Evolutionary conservation across 2,329 filamentous ascomycete genomes (phyloP).

Genomic region (Calonectria crousiana): DNA sequence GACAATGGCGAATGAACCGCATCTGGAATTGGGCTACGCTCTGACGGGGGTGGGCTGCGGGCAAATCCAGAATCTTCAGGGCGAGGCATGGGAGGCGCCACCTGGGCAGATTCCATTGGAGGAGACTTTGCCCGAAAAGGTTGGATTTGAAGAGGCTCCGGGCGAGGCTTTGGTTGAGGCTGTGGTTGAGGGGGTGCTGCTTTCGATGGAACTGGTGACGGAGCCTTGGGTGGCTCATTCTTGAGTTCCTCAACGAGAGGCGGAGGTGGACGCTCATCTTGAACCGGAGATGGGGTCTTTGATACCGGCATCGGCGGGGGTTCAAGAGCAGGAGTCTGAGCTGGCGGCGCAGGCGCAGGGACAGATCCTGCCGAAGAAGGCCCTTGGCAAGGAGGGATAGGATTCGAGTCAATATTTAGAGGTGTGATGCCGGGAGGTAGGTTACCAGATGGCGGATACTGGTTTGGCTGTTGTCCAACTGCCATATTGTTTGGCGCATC

Average conservation of each 20-base stretch:
- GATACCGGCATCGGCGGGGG: not conserved
- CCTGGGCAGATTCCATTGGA: not conserved
- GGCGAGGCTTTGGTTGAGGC: not conserved
- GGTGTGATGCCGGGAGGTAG: not conserved
- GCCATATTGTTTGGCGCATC: not conserved
- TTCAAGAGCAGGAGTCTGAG: not conserved
- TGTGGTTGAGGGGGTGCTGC: not conserved
- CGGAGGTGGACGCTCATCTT: not conserved
- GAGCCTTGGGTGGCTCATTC: not conserved
- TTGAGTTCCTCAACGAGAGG: not conserved
- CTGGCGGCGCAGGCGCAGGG: not conserved
- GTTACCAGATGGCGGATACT: not conserved
- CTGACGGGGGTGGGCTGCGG: slow-evolving; percentile 14
- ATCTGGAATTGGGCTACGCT: slow-evolving; percentile 35
- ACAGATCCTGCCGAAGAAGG: not conserved
- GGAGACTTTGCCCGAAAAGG: not conserved
- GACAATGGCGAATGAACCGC: slow-evolving; percentile 27
- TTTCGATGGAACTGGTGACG: not conserved
- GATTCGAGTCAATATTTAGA: not conserved
- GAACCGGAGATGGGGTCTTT: not conserved
- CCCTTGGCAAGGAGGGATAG: slow-evolving; percentile 1
- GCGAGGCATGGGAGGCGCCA: not conserved
- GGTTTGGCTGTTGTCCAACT: not conserved
- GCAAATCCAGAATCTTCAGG: not conserved
- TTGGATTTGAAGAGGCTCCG: not conserved